Conservation (phyloP, 768 basidiomycete species). For the Suillus variegatus region DNA sequence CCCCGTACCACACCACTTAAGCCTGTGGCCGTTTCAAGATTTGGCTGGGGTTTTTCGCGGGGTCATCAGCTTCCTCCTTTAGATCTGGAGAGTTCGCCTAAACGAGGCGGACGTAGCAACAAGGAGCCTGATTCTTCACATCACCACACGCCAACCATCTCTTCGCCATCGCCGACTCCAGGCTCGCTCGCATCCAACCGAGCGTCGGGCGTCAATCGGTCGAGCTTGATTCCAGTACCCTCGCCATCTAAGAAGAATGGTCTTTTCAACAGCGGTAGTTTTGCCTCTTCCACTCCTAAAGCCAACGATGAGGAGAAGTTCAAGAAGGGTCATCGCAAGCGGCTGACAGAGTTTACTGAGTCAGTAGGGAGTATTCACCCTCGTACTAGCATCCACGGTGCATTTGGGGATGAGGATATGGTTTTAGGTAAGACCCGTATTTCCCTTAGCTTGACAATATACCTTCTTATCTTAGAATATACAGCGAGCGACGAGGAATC, state of each 20-base stretch:
- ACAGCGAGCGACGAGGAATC: conserved; percentile 44
- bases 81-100: conserved; percentile 32
- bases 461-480: background rate
- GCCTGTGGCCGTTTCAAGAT: conserved; percentile 28
- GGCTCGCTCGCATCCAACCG: conserved; percentile 27
- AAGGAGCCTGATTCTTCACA: conserved; percentile 1
- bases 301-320: conserved; percentile 21
- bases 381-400: conserved; percentile 14
- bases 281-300: conserved; percentile 4
- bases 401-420: conserved; percentile 19
- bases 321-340: conserved; percentile 28
- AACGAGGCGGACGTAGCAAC: conserved; percentile 10
- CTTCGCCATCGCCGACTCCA: conserved; percentile 24
- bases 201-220: conserved; percentile 20
- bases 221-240: conserved; percentile 49
- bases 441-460: conserved; percentile 2
- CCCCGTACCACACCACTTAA: conserved; percentile 15
- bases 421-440: conserved; percentile 19
- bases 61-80: conserved; percentile 40
- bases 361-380: conserved; percentile 25
- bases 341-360: conserved; percentile 29
- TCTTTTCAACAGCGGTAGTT: conserved; percentile 15
- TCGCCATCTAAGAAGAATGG: conserved; percentile 36
- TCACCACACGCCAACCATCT: conserved; percentile 16
- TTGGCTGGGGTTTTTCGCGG: conserved; percentile 44